Evolutionary conservation across 1,284 basidiomycete genomes (phyloP), one percentile per base, ranked within the genome.

Genomic region (Cronartium quercuum): DNA sequence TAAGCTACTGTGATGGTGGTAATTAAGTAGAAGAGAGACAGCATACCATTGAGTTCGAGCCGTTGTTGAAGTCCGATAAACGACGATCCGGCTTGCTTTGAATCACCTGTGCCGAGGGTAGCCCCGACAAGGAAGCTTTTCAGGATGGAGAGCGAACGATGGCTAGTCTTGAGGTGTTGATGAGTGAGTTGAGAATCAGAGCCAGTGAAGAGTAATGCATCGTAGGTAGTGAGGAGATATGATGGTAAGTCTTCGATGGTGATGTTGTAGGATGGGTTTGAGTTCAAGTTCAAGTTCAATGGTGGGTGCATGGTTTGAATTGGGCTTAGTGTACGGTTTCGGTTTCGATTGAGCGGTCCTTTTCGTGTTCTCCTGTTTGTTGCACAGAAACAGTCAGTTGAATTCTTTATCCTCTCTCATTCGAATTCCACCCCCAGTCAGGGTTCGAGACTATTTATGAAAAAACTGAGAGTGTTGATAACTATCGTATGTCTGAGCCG

Each of bases 11-110:
- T 61, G 40, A 24, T 62, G 58, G 38, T 55, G 29, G 47, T 9
- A n/a, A 18, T 24, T 2, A 21, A 18, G 42, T 6, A 47, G 29
- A 2, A 34, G 34, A 51, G 34, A 40, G 51, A 35, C 38, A 40
- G 12, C 7, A 42, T 61, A 69, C 68, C 55, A 29, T 69, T 69
- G 7, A 69, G 41, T 62, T 69, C 55, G 15, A 62, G 29, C 35
- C 44, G 2, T 29, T 38, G 21, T 40, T 69, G 68, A 21, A 62
- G 42, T 21, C n/a, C 29, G n/a, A 69, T 69, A 58, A 69, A 69
- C 15, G 42, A 12, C 7, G 12, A 21, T 1, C 55, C 68, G 18
- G 15, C 47, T 51, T 15, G 18, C 6, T 57, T 21, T 68, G 6
- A 21, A 40, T 68, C 6, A n/a, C 7, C 1, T 18, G 47, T 21